Percentiles rank a stretch among this genome's conserved stretches.
Evolutionary conservation across 768 basidiomycete species (phyloP).

Genomic region (Lentinula lateritia): DNA sequence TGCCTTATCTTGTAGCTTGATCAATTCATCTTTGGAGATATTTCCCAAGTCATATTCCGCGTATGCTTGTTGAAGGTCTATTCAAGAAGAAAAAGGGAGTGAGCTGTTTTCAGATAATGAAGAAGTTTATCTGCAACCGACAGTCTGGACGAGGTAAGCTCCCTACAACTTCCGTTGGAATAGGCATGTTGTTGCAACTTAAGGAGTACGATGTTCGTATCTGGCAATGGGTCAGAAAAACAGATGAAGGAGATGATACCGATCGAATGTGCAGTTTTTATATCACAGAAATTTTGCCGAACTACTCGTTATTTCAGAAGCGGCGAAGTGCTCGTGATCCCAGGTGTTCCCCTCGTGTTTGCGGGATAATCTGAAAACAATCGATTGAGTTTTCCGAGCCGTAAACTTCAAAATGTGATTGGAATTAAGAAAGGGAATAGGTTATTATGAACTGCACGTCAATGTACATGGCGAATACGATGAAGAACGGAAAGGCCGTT

Average conservation of each 20-base stretch:
- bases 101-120: background rate
- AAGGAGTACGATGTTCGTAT: background rate
- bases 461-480: background rate
- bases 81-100: background rate
- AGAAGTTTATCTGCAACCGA: background rate
- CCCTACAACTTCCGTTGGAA: constrained; percentile 7
- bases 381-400: background rate
- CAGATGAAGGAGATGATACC: background rate
- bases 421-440: background rate
- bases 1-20: constrained; percentile 5
- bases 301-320: background rate
- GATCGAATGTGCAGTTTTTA: background rate
- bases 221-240: background rate
- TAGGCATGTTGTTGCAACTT: background rate
- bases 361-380: background rate
- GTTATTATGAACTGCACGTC: background rate
- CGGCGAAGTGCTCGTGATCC: background rate
- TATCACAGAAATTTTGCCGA: background rate
- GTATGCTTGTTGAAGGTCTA: constrained; percentile 4
- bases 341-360: background rate
- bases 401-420: background rate
- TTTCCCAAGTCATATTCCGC: constrained; percentile 2
- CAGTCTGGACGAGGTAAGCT: constrained; percentile 5
- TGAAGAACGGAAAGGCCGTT: background rate
- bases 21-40: background rate